These are phyloP conservation scores for Saussurea involucrata DNA, from an alignment of 129 eudicot species.

Conservation along the genomic window DNA sequence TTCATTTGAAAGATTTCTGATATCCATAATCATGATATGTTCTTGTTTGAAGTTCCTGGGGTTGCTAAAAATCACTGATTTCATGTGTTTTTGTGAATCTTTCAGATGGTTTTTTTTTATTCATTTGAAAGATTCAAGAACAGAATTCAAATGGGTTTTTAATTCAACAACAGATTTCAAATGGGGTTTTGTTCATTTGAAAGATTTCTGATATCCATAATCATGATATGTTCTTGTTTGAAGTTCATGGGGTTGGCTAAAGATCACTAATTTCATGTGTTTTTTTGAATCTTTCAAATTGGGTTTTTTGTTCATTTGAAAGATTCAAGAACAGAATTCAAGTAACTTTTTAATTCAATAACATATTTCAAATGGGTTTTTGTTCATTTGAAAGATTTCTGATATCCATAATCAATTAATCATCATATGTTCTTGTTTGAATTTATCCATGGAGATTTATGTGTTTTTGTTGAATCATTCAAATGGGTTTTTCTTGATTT, in stretches of 20 bases:
- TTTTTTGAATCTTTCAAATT: background rate
- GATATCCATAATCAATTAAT: background rate
- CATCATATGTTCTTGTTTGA: background rate
- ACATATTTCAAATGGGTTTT: background rate
- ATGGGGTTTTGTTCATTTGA: too few species aligned
- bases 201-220: too few species aligned
- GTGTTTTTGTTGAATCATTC: background rate
- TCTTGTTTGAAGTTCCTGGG: background rate
- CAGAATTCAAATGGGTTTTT: too few species aligned
- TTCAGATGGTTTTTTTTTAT: too few species aligned
- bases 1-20: too few species aligned
- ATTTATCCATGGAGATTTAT: conserved; percentile 1
- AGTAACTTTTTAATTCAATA: too few species aligned
- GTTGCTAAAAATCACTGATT: background rate
- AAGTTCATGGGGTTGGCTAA: background rate
- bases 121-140: too few species aligned
- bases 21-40: too few species aligned
- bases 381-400: background rate
- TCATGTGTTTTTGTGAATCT: too few species aligned
- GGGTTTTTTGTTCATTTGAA: background rate
- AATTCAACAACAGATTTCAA: too few species aligned
- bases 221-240: too few species aligned
- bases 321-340: background rate
- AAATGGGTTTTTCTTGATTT: background rate
- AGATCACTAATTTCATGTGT: background rate